Conservation (phyloP, 139 green algal genomes). For the Klebsormidium nitens region DNA sequence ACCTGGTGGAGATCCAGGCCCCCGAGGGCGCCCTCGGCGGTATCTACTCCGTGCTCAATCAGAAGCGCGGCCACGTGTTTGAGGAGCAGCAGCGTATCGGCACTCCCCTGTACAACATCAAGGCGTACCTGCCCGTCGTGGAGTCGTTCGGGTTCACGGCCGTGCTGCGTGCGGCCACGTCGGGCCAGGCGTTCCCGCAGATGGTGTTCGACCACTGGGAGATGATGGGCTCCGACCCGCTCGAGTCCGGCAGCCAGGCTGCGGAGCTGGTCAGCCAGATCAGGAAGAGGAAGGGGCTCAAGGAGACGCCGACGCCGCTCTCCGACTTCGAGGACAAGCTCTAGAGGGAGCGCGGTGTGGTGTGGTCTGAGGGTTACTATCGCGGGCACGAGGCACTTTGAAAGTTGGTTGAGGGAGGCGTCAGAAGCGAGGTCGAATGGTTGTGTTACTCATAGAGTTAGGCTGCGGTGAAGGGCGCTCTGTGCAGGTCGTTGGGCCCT, state of each 20-base stretch:
- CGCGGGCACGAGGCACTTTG: too few species aligned
- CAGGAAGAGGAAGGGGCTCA: constrained; percentile 95
- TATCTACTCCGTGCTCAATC: constrained; percentile 95
- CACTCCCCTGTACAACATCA: constrained; percentile 99
- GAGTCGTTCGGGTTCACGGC: constrained; percentile 98
- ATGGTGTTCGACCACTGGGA: constrained; percentile 99
- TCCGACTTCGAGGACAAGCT: constrained; percentile 98
- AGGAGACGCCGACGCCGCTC: constrained; percentile 66
- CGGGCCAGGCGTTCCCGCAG: constrained; percentile 96
- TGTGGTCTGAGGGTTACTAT: too few species aligned
- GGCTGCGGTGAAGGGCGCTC: too few species aligned
- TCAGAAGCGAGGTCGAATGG: too few species aligned
- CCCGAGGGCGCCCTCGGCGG: constrained; percentile 88
- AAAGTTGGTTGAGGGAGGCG: too few species aligned
- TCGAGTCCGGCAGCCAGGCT: constrained; percentile 63
- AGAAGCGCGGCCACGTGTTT: constrained; percentile 98
- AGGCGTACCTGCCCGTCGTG: constrained; percentile 94
- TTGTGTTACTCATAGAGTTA: too few species aligned
- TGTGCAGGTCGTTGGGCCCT: too few species aligned
- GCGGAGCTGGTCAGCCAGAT: constrained; percentile 76
- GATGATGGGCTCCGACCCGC: constrained; percentile 71
- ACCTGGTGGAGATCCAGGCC: constrained; percentile 99
- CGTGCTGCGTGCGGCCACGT: constrained; percentile 87
- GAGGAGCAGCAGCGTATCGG: constrained; percentile 95
- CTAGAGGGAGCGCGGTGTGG: too few species aligned